Evolutionary conservation across 768 basidiomycete species (phyloP).

Genomic region (Saitozyma podzolica): DNA sequence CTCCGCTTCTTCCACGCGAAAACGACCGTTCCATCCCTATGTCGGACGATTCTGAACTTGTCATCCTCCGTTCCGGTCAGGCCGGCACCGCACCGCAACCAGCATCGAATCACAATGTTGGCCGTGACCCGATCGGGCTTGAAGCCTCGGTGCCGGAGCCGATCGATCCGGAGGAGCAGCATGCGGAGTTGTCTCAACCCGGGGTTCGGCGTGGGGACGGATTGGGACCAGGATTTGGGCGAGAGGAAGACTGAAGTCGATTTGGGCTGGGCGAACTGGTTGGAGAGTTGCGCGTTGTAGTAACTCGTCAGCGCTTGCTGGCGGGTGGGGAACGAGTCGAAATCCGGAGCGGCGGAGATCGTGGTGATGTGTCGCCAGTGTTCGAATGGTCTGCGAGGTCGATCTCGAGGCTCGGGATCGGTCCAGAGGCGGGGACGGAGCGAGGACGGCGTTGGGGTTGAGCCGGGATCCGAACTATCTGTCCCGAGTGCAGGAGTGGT

Average conservation of each 20-base stretch:
- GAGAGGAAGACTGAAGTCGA: too few species aligned
- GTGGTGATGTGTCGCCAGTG: constrained; percentile 12
- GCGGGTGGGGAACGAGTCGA: constrained; percentile 1
- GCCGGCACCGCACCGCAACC: constrained; percentile 58
- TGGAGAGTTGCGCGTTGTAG: constrained; percentile 20
- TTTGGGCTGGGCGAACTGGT: constrained; percentile 9
- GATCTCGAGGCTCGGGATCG: constrained; percentile 5
- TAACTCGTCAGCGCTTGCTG: constrained; percentile 15
- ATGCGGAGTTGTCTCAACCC: constrained; percentile 23
- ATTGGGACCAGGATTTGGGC: constrained; percentile 26
- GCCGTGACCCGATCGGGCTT: constrained; percentile 67
- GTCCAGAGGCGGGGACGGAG: constrained; percentile 8
- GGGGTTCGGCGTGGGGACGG: constrained; percentile 12
- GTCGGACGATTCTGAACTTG: too few species aligned
- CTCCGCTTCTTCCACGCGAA: too few species aligned
- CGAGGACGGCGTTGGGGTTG: not conserved
- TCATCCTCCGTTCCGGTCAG: too few species aligned
- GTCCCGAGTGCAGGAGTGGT: not conserved
- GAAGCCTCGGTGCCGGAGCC: constrained; percentile 57
- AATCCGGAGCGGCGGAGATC: not conserved
- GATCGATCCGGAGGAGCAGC: constrained; percentile 56
- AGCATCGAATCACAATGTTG: constrained; percentile 67
- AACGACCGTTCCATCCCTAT: too few species aligned
- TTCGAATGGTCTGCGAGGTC: constrained; percentile 10
- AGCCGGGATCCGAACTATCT: not conserved